Base-by-base conservation (phyloP, 768 basidiomycete species). In the Auricularia sp. region DNA sequence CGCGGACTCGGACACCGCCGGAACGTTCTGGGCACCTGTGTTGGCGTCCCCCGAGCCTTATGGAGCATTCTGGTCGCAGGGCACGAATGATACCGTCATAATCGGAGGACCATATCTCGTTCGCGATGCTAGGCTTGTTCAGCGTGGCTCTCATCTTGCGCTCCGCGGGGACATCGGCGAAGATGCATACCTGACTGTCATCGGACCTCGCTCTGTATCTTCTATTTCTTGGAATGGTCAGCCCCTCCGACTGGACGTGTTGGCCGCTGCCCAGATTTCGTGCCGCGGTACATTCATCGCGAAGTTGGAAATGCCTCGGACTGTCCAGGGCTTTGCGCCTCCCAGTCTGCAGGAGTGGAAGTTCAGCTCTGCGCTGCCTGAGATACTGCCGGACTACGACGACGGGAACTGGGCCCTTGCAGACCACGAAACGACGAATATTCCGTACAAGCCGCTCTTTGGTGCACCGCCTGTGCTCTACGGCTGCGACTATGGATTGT, bases 401-500 rank as follows among this genome's bases (percentile, higher is more conserved):
- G 92, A 94, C 73, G 73, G 76, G 2, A 64, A 68, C 3, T 94
- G 90, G 91, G 79, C 77, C 8, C 69, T 79, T 64, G 91, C 89
- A 16, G 80, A 90, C 69, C 85, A 86, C 66, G 88, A 81, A n/a
- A 80, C 78, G 24, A 92, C 92, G 35, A 90, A 89, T 68, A 85
- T 87, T 65, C 87, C 88, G 1, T 78, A 78, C 61, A 84, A 85
- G 69, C 87, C 88, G 3, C 77, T 82, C 66, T 89, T 88, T 67
- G 89, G 89, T 1, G 88, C 90, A 67, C 89, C 88, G 1, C 78
- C 88, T 44, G 77, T 92, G n/a, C 75, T 94, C 35, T 92, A 90
- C 73, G 90, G 89, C 1, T 92, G 90, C 70, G 92, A 93, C 73
- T 94, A 94, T 73, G 88, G 85, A 65, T 94, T 86, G 90, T 92